These are phyloP conservation scores for Clavaria fumosa DNA, from an alignment of 768 basidiomycete species.

Conservation along the genomic window DNA sequence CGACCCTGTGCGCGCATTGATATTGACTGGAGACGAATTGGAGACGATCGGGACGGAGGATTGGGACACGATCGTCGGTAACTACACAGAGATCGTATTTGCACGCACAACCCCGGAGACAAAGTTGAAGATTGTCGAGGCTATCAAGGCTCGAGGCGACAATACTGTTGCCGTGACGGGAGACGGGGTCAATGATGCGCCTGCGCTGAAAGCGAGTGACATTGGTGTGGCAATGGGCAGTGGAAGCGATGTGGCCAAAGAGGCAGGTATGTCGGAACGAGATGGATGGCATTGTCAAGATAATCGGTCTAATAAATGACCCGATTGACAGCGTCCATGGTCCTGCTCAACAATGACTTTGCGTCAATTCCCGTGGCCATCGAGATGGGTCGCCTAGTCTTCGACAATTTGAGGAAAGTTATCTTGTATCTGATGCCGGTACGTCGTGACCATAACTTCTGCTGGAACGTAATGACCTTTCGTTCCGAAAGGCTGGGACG, in stretches of 20 bases:
- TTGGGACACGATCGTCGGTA: conserved; percentile 11
- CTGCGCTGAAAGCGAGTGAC: conserved; percentile 45
- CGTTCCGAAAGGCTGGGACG: conserved; percentile 26
- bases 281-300: too few species aligned
- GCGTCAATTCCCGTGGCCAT: conserved; percentile 42
- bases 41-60: conserved; percentile 2
- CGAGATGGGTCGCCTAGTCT: conserved; percentile 41
- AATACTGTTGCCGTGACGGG: conserved; percentile 32
- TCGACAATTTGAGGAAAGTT: conserved; percentile 43
- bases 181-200: conserved; percentile 60
- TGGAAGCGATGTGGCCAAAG: conserved; percentile 37
- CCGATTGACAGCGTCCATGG: conserved; percentile 28
- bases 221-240: conserved; percentile 40
- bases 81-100: conserved; percentile 43
- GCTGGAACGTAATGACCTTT: conserved; percentile 2
- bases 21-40: conserved; percentile 24
- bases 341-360: conserved; percentile 44
- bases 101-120: conserved; percentile 59
- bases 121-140: conserved; percentile 59
- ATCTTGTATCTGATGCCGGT: conserved; percentile 31
- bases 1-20: conserved; percentile 23
- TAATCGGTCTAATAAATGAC: too few species aligned
- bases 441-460: conserved; percentile 3
- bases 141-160: conserved; percentile 41
- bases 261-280: conserved; percentile 33